Evolutionary conservation across 2,329 filamentous ascomycete species (phyloP), one percentile per base, ranked within the genome.

Genomic region (Mycosphaerella sp.): DNA sequence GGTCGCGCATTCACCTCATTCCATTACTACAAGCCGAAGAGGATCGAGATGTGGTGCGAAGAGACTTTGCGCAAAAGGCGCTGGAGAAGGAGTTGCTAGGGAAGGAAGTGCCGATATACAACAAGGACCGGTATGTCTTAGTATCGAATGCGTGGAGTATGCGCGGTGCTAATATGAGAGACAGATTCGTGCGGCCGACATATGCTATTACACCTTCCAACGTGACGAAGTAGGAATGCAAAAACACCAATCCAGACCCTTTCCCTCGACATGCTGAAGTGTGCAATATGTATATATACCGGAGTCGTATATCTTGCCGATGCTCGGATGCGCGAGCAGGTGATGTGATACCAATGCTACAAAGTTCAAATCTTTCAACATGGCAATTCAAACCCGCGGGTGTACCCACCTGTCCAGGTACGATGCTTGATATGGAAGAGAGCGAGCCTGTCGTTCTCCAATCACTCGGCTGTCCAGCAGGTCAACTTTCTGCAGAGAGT

Each of bases 21-120:
- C 93, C 93, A 55, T 77, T 95, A 60, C 83, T 98, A 60, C 92
- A 97, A 72, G 93, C 93, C 53, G 93, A 98, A 71, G 90, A 95
- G 73, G 93, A 98, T 77, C 86, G 93, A 58, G 93, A 98, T 75
- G 86, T 92, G 71, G 91, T 95, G 60, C 82, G 93, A 63, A 80
- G 92, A 69, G 82, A 92, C 73, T 81, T 86, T 62, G 93, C 93
- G 55, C 89, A 95, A 73, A 84, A 89, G 80, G 85, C 84, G 62
- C 82, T 93, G 62, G 93, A 97, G 81, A 89, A 91, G 81, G 86
- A 90, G 74, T 76, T 98, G 62, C 70, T 97, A 64, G 93, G 93
- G 54, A 84, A 85, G 61, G 87, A 92, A 73, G 83, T 81, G 50
- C 88, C 86, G 76, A 80, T 95, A 47, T 98, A 96, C 77, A 82